Evolutionary conservation across 2,329 filamentous ascomycete genomes (phyloP).

Genomic region (Pseudophaeomoniella oleicola): DNA sequence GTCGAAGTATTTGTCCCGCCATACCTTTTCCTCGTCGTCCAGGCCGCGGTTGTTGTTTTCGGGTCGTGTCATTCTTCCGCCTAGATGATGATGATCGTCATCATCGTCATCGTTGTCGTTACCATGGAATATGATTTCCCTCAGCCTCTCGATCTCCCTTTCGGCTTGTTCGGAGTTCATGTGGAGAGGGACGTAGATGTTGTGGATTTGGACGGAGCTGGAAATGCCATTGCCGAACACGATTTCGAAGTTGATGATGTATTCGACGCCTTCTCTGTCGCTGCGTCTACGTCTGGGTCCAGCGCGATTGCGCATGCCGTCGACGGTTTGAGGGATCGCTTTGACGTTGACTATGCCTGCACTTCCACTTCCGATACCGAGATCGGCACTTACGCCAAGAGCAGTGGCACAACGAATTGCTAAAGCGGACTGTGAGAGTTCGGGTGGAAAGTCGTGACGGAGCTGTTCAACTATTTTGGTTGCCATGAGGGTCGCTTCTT

Average conservation of each 20-base stretch:
- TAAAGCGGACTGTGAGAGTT: constrained; percentile 11
- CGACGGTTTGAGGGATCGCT: constrained; percentile 6
- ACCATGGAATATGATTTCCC: constrained; percentile 5
- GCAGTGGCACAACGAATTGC: constrained; percentile 18
- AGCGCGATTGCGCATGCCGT: constrained; percentile 3
- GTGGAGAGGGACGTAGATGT: constrained; percentile 9
- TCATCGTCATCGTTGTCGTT: too few species aligned
- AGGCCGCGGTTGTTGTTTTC: background rate
- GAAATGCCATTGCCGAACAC: constrained; percentile 4
- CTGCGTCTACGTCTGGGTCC: background rate
- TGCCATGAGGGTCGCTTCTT: constrained; percentile 19
- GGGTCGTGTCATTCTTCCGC: constrained; percentile 14
- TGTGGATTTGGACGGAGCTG: constrained; percentile 7
- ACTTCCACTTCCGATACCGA: constrained; percentile 16
- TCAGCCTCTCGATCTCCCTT: constrained; percentile 10
- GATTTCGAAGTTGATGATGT: constrained; percentile 4
- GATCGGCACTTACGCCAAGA: constrained; percentile 21
- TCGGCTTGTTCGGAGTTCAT: constrained; percentile 15
- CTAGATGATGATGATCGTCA: too few species aligned
- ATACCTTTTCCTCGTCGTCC: constrained; percentile 13
- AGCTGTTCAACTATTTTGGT: constrained; percentile 17
- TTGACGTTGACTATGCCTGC: constrained; percentile 15
- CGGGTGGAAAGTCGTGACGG: constrained; percentile 14
- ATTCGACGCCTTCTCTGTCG: constrained; percentile 6
- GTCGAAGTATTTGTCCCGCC: constrained; percentile 19